A percentile compares a stretch with the other conserved stretches of the same genome.
Evolutionary conservation across 805 yeast species (phyloP).

Genomic region (Lachancea thermotolerans): DNA sequence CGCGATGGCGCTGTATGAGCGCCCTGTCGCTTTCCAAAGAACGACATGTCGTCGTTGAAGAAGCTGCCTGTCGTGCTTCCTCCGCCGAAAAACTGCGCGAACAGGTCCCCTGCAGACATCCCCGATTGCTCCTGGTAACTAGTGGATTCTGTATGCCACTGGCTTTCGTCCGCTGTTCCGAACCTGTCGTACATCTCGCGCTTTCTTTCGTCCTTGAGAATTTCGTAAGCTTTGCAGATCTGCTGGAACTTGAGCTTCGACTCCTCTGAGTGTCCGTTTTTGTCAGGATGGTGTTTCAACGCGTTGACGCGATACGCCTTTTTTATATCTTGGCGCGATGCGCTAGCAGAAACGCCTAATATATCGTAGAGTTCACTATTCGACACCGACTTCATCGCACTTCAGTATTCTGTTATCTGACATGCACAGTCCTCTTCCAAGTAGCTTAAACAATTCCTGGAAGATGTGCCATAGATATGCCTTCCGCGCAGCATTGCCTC

Average conservation of each 20-base stretch:
- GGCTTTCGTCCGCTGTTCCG: constrained; percentile 33
- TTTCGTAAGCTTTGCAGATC: constrained; percentile 61
- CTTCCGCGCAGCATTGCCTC: too few relatives aligned
- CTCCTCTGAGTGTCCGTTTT: constrained; percentile 43
- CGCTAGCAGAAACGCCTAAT: constrained; percentile 45
- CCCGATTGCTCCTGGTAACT: constrained; percentile 9
- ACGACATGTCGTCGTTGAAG: constrained; percentile 1
- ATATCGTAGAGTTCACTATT: constrained; percentile 42
- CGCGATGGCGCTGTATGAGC: not conserved
- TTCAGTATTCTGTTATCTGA: not conserved
- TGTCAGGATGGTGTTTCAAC: constrained; percentile 59
- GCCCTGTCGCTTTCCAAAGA: not conserved
- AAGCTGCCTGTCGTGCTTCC: constrained; percentile 7
- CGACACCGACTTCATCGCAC: constrained; percentile 2
- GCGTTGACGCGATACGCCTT: constrained; percentile 50
- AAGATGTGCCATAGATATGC: too few relatives aligned
- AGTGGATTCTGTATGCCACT: constrained; percentile 6
- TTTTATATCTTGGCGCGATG: constrained; percentile 43
- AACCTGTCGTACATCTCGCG: constrained; percentile 46
- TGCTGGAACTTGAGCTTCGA: constrained; percentile 52
- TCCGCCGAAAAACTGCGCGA: constrained; percentile 26
- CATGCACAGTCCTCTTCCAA: not conserved
- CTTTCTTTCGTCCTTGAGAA: constrained; percentile 41
- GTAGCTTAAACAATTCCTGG: not conserved
- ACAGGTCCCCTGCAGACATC: constrained; percentile 25